Percentiles rank a stretch among this genome's conserved stretches.
Evolutionary conservation across 2,329 filamentous ascomycete genomes (phyloP).

Genomic region (Neonectria hederae): DNA sequence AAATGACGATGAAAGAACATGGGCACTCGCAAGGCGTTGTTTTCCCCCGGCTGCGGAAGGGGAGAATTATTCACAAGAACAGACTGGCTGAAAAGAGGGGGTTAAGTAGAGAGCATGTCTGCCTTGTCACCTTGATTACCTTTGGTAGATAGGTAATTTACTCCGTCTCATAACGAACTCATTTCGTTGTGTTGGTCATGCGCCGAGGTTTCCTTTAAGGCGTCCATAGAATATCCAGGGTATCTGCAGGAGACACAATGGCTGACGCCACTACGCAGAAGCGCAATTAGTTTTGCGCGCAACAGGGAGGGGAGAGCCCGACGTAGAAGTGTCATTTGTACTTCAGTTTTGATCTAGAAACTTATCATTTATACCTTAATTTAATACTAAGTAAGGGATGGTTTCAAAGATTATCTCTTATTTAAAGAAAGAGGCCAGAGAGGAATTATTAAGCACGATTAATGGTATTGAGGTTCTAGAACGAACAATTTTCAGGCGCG

Average conservation of each 20-base stretch:
- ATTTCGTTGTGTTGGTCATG: neutral
- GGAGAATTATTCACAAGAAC: neutral
- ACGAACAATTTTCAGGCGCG: constrained; percentile 2
- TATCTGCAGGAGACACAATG: neutral
- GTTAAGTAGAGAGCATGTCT: neutral
- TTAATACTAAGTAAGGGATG: too few species aligned
- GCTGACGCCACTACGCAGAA: neutral
- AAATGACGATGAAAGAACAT: neutral
- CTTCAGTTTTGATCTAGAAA: neutral
- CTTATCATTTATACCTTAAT: neutral
- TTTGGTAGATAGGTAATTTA: neutral
- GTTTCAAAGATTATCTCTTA: neutral
- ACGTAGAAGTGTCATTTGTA: neutral
- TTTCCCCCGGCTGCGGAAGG: neutral
- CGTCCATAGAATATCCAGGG: neutral
- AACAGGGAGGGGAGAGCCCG: neutral
- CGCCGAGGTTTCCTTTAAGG: neutral
- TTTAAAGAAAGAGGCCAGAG: neutral
- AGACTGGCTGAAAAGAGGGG: neutral
- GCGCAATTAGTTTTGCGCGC: neutral
- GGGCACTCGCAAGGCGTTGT: neutral
- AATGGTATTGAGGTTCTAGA: neutral
- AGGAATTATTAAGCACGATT: neutral
- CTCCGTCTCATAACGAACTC: neutral
- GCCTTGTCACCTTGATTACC: neutral